Evolutionary conservation across 345 rosid species (phyloP), one percentile per base, ranked within the genome.

Genomic region (Reutealis trisperma): DNA sequence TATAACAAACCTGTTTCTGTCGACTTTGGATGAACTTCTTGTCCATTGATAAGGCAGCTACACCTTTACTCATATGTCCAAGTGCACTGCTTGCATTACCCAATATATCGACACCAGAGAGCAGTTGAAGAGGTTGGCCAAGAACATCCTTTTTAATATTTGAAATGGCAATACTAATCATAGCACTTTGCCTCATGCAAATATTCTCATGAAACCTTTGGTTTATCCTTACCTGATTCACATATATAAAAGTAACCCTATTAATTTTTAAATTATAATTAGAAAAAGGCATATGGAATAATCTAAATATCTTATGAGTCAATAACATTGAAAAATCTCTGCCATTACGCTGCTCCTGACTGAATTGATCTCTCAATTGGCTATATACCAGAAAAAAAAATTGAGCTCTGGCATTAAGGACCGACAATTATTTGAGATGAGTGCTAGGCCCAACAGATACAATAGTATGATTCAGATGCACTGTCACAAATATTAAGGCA

Each of bases 61-160:
- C 92, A 64, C 99, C 97, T 90, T 94, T 93, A 88, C 99, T 94
- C 99, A 94, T 94, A 86, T 92, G 96, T 57, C 98, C 99, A 80
- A 92, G 98, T 1, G 99, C 99, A 75, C 98, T 96, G 86, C 99
- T 96, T 73, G 99, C 98, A 75, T 94, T 96, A 69, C 99, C 97
- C 88, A 96, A 85, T 86, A 92, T 92, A 82, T 96, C 99, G 81
- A 96, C 90, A 79, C 99, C 97, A 49, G 94, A 94, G 22, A 96
- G 98, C 81, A 96, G 82, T 82, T 92, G 99, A 84, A 90, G 93
- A 64, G 99, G 99, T 85, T 92, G 98, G 75, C 98, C 94, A 68
- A 96, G 92, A 75, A 96, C 90, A 86, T 92, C 99, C 86, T 92
- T 96, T 84, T 90, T 88, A 66, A 96, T 78, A 71, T 89, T 96